Evolutionary conservation across 2,329 filamentous ascomycete genomes (phyloP).

Genomic region (Fusarium fracticaudum): DNA sequence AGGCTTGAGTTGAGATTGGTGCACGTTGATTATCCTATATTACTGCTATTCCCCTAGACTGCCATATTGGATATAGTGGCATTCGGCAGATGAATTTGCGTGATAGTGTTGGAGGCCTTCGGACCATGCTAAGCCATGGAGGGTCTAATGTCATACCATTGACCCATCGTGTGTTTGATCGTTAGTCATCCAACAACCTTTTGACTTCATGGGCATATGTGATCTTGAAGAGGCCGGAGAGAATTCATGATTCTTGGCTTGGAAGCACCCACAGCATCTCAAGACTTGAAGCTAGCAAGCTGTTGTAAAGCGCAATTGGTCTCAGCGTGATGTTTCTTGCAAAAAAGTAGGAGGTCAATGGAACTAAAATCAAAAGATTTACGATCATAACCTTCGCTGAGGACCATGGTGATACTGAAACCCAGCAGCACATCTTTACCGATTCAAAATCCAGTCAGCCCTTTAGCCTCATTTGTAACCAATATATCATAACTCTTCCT

Average conservation of each 20-base stretch:
- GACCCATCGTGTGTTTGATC: not conserved
- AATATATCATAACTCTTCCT: accelerated
- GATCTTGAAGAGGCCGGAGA: constrained; percentile 49
- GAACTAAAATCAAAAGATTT: not conserved
- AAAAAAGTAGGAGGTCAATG: accelerated
- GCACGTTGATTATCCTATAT: not conserved
- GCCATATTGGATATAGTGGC: not conserved
- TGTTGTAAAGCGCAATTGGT: accelerated
- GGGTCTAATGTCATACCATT: constrained; percentile 21
- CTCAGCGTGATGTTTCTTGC: accelerated
- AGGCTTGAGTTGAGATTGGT: not conserved
- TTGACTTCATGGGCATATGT: not conserved
- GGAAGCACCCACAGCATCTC: accelerated
- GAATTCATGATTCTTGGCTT: not conserved
- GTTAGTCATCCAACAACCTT: not conserved
- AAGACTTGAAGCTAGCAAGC: accelerated
- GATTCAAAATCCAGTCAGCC: not conserved
- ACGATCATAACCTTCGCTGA: accelerated
- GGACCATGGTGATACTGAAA: too few species aligned
- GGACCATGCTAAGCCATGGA: constrained; percentile 9
- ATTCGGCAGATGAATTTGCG: not conserved
- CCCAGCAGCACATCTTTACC: not conserved
- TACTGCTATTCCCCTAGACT: not conserved
- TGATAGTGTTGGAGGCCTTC: constrained; percentile 33
- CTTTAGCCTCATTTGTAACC: too few species aligned